Evolutionary conservation across 306 rosid genomes (phyloP).

Genomic region (Acacia confusa): DNA sequence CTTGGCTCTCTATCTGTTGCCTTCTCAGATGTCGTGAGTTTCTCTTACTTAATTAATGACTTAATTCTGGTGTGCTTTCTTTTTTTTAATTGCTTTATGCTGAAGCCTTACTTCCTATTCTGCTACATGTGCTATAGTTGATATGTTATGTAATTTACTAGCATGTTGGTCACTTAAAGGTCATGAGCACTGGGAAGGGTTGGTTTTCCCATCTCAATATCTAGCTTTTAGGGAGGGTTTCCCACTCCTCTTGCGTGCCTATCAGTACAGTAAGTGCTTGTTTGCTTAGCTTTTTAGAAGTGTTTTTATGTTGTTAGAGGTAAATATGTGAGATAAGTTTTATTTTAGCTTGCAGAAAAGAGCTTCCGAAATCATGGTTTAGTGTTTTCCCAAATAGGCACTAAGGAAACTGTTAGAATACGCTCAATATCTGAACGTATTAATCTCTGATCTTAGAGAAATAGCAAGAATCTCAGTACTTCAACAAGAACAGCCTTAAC

Average conservation of each 20-base stretch:
- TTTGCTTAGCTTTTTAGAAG: too few relatives aligned
- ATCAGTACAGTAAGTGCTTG: neutral
- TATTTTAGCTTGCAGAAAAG: too few relatives aligned
- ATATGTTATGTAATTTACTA: neutral
- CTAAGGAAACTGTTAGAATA: neutral
- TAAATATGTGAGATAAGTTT: too few relatives aligned
- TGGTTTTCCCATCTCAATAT: neutral
- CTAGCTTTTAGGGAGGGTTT: neutral
- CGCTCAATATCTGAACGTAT: too few relatives aligned
- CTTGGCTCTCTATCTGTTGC: slow-evolving; percentile 98
- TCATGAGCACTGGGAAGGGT: neutral
- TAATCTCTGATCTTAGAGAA: too few relatives aligned
- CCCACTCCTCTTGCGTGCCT: neutral
- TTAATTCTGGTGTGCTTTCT: neutral
- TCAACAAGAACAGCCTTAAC: too few relatives aligned
- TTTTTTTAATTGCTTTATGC: neutral
- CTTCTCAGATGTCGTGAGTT: slow-evolving; percentile 97
- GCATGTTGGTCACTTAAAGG: neutral
- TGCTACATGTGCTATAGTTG: slow-evolving; percentile 4
- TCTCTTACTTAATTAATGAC: slow-evolving; percentile 15
- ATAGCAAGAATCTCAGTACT: too few relatives aligned
- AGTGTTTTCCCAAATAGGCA: too few relatives aligned
- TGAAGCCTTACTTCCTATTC: slow-evolving; percentile 10
- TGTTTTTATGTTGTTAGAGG: too few relatives aligned
- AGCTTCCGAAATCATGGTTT: too few relatives aligned